Base-by-base conservation (phyloP, 2,329 filamentous ascomycete species). In the Epichloe scottii region DNA sequence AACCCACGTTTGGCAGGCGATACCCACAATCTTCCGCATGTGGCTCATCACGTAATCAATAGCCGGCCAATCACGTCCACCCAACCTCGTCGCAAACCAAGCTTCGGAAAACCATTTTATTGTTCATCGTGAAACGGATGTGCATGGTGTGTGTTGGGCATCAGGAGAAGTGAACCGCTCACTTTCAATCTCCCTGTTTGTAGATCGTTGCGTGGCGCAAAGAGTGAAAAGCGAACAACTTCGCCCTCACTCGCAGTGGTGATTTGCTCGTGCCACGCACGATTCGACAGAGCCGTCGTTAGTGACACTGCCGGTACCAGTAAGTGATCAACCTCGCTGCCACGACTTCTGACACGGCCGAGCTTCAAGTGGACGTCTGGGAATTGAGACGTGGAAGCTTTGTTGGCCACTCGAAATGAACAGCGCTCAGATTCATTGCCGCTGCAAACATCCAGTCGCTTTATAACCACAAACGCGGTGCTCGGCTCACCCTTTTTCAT, bases 41-140 rank as follows among this genome's bases (percentile, higher is more conserved):
- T 35, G 37, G 46, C 23, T 19, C 49, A 54, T 55, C 46, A 55
- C 54, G 52, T 55, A 55, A 55, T 44, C 54, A 34, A 3, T 14
- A 14, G 8, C 10, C 41, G 44, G 21, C 54, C 54, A 55, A 54
- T 54, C 49, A 55, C 37, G 37, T 35, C 38, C 46, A 34, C n/a
- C 19, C 37, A 35, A 14, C 11, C 26, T 26, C 26, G 41, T 48
- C 17, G 19, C 44, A 37, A 39, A 15, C 39, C n/a, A n/a, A 11
- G 46, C 39, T 21, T 38, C 43, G 23, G 34, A 49, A 49, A 43
- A 26, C n/a, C 34, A 44, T 26, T 14, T 19, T 7, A 21, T 51
- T 19, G 19, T 12, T 43, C 48, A 53, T 55, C 51, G 47, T 48
- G 33, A 35, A 34, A 21, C 15, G 26, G 19, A 30, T 30, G 39